Conservation (phyloP, 2,329 filamentous ascomycete species). For the Beauveria varroae region DNA sequence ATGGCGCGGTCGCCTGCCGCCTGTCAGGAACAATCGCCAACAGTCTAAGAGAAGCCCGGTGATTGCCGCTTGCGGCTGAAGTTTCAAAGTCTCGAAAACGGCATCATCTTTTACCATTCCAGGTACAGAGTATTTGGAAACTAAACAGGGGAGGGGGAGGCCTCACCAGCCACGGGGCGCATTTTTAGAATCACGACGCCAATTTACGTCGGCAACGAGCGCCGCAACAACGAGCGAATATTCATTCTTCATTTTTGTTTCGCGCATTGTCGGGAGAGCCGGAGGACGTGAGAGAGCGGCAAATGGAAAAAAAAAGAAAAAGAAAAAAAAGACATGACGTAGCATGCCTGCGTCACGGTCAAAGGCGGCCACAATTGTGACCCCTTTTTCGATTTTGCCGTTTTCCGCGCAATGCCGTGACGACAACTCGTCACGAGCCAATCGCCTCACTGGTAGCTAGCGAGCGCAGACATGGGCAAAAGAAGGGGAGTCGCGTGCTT, state of each 20-base stretch:
- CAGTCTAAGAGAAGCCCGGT: not conserved
- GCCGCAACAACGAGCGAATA: not conserved
- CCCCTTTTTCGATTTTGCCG: not conserved
- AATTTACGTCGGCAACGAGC: not conserved
- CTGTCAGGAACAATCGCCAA: conserved; percentile 6
- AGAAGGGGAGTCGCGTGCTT: not conserved
- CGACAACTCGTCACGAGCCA: not conserved
- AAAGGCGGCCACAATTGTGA: conserved; percentile 7
- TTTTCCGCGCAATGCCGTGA: not conserved
- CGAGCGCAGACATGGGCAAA: not conserved
- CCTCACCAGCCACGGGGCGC: conserved; percentile 1
- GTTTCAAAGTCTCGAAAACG: not conserved
- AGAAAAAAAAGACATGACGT: conserved; percentile 6
- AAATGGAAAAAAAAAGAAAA: not conserved
- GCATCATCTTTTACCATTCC: not conserved
- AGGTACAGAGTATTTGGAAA: too few species aligned
- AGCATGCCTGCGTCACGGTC: not conserved
- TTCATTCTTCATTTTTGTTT: not conserved
- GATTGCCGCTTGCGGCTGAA: not conserved
- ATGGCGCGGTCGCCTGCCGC: not conserved
- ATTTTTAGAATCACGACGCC: not conserved
- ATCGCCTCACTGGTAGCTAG: not conserved
- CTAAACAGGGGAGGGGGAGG: not conserved
- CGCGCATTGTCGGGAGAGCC: too few species aligned
- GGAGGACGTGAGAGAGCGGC: not conserved